Base-by-base conservation (phyloP, 768 basidiomycete genomes). In the Lanmaoa rubissima region DNA sequence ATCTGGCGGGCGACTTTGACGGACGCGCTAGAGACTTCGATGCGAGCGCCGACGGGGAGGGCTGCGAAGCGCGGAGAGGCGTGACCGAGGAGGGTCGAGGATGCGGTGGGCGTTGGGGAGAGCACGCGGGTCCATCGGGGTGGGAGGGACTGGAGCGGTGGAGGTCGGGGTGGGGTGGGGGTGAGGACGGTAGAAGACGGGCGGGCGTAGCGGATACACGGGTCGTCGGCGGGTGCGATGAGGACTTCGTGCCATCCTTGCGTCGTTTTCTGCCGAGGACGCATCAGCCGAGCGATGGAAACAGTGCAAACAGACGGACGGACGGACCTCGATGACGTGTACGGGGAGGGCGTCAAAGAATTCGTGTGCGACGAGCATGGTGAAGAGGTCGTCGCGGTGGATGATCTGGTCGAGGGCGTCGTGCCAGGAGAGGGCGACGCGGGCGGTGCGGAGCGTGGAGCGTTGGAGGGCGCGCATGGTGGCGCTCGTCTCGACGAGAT, bases 271-370 rank as follows among this genome's bases (percentile, higher is more conserved):
- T 94, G 65, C 2, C 6, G 45, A 12, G 10, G 5, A 10, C n/a
- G 43, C 28, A 32, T 40, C n/a, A 34, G 48, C 40, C 36, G 7
- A 28, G 13, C 38, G 19, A 35, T 4, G 35, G 5, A 10, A 11
- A 21, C 7, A 12, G 7, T 5, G n/a, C n/a, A n/a, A n/a, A n/a
- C n/a, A n/a, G n/a, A 12, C 7, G 36, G 14, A 8, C 5, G 2
- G 31, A 68, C 78, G 12, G 61, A 93, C 94, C 78, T 96, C 86
- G 38, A 98, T 75, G 38, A 94, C 76, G 70, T 97, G 92, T 46
- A 98, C 86, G 0, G 97, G 96, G 43, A 99, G 78, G 0, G 95
- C 95, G 69, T 98, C 97, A 60, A 99, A 98, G 74, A 98, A 96
- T 67, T 98, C 97, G 71, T 99, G 95, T 0, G 97, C 97, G 16